Conservation (phyloP, 192 early-diverging fungal genomes). For the Linnemannia zychae region DNA sequence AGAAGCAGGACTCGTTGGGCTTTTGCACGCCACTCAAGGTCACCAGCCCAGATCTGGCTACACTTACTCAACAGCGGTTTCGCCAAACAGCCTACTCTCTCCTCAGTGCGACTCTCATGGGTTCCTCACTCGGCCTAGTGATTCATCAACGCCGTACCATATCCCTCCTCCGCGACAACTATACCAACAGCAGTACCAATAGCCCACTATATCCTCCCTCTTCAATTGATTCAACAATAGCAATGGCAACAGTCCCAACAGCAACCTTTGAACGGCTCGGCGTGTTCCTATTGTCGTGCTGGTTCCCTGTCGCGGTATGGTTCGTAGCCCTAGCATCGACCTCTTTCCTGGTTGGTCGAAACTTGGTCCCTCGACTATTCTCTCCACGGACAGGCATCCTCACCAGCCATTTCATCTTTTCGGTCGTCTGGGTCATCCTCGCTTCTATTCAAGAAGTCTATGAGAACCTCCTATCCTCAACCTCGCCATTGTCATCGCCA, state of each 20-base stretch:
- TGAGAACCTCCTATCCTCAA: not conserved
- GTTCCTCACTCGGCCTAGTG: slow-evolving; percentile 32
- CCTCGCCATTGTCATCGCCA: not conserved
- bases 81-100: slow-evolving; percentile 21
- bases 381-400: slow-evolving; percentile 17
- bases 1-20: not conserved
- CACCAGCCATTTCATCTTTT: slow-evolving; percentile 27
- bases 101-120: slow-evolving; percentile 27
- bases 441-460: slow-evolving; percentile 29
- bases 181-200: not conserved
- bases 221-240: not conserved
- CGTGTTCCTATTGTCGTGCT: not conserved
- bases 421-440: slow-evolving; percentile 26
- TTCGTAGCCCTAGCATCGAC: not conserved
- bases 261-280: not conserved
- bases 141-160: slow-evolving; percentile 20
- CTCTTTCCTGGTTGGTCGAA: not conserved
- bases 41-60: not conserved
- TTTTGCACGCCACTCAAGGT: not conserved
- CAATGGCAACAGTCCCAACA: slow-evolving; percentile 2
- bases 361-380: slow-evolving; percentile 2
- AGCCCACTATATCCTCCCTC: not conserved
- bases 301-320: slow-evolving; percentile 30
- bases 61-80: not conserved
- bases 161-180: not conserved